Base-by-base conservation (phyloP, 192 early-diverging fungal species). In the Funneliformis mosseae region DNA sequence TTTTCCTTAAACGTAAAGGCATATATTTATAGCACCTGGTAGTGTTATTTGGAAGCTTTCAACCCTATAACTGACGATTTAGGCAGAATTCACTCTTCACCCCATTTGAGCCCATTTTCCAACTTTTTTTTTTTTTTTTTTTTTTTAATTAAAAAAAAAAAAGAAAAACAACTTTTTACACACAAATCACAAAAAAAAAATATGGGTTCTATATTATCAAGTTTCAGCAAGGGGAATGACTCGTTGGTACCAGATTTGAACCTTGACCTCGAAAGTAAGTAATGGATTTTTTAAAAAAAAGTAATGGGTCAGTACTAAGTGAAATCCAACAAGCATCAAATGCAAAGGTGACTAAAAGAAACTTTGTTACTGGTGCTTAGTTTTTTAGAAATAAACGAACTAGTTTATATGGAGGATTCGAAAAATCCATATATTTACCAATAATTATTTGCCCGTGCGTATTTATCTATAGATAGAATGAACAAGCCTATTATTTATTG, bases 191-290 rank as follows among this genome's bases (percentile, higher is more conserved):
- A 21, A 21, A 42, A 48, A 21, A 42, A 48, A 11, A 61, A 41
- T 38, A 79, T 79, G 77, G 77, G 77, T 2, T 45, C 12, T 16
- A 41, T 79, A 70, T 38, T 79, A 33, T 79, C 77, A 79, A 25
- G 27, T 38, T 55, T 79, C 8, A 27, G 77, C n/a, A 72, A 71
- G 77, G 82, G 76, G 50, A 75, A 73, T 38, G 84, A 81, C 33
- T 66, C 80, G 16, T 67, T 80, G 66, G 87, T 89, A 38, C 90
- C 89, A 74, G 89, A 91, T 84, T 86, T 91, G 23, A 83, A 83
- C 39, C 85, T 91, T 25, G 89, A 90, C 83, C 85, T 91, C 82
- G 89, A 91, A 84, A 90, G 89, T 88, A 90, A 83, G 85, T 81
- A 41, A 50, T 43, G 69, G 74, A 33, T 68, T 63, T 67, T 45